Evolutionary conservation across 2,329 filamentous ascomycete species (phyloP).

Genomic region (Neofusicoccum sp.): DNA sequence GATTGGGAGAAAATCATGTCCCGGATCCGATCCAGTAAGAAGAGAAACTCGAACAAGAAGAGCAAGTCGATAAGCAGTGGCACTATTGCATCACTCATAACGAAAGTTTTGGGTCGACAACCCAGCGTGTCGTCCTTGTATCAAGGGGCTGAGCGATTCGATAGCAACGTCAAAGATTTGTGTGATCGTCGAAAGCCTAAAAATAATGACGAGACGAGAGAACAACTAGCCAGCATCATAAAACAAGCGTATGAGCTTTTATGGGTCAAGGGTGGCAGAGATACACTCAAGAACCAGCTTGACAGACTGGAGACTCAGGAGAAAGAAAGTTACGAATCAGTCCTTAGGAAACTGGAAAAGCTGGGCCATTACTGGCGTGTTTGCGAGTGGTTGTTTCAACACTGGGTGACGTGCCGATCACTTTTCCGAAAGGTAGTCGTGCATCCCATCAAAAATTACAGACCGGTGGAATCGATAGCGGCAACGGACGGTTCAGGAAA

Average conservation of each 20-base stretch:
- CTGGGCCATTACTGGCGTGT: not conserved
- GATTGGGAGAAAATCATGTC: no score
- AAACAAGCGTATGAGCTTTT: not conserved
- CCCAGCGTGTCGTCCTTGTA: no score
- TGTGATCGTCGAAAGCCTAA: not conserved
- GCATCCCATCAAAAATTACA: no score
- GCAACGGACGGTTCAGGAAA: not conserved
- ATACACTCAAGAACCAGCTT: not conserved
- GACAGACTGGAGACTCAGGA: not conserved
- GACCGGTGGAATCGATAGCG: not conserved
- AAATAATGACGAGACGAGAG: not conserved
- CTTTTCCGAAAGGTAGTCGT: not conserved
- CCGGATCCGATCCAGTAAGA: no score
- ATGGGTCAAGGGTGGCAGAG: not conserved
- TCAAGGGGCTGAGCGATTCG: no score
- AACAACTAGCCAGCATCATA: not conserved
- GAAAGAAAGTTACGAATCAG: no score
- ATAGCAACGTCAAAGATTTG: not conserved
- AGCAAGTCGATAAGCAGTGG: no score
- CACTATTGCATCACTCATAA: no score
- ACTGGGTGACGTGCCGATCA: not conserved
- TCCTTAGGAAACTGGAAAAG: not conserved
- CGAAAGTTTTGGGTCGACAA: no score
- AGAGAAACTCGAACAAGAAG: no score
- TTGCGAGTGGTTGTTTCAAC: not conserved